Evolutionary conservation across 192 early-diverging fungal species (phyloP).

Genomic region (Podochytrium sp.): DNA sequence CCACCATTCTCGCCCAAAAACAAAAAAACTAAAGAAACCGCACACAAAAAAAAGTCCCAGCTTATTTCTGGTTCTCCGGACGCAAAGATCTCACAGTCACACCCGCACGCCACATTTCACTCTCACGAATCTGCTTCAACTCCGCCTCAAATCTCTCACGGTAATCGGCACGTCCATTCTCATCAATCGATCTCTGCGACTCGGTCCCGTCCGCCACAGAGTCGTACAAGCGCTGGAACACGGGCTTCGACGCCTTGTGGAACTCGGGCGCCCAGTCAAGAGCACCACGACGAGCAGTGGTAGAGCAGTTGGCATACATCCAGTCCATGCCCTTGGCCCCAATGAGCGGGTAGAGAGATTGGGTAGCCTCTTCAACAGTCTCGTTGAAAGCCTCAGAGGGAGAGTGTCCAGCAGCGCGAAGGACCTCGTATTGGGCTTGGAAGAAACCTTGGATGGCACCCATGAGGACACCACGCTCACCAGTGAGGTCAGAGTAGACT

Average conservation of each 20-base stretch:
- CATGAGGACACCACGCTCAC: slow-evolving; percentile 98
- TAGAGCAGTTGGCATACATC: slow-evolving; percentile 98
- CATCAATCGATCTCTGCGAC: slow-evolving; percentile 80
- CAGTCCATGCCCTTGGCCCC: slow-evolving; percentile 88
- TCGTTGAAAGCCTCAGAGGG: slow-evolving; percentile 99
- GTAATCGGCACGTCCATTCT: slow-evolving; percentile 92
- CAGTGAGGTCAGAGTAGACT: slow-evolving; percentile 93
- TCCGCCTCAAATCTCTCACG: slow-evolving; percentile 90
- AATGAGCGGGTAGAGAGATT: slow-evolving; percentile 95
- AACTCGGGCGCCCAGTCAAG: slow-evolving; percentile 97
- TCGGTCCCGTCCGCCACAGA: slow-evolving; percentile 86
- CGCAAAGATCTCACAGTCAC: slow-evolving; percentile 84
- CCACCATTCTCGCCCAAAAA: too few relatives aligned
- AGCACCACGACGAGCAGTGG: slow-evolving; percentile 94
- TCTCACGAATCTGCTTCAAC: slow-evolving; percentile 84
- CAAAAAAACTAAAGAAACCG: not conserved
- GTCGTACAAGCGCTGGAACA: slow-evolving; percentile 84
- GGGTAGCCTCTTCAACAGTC: slow-evolving; percentile 98
- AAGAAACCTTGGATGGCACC: slow-evolving; percentile 97
- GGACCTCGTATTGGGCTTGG: slow-evolving; percentile 95
- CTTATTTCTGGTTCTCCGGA: slow-evolving; percentile 75
- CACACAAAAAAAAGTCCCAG: not conserved
- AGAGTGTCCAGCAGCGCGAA: slow-evolving; percentile 89
- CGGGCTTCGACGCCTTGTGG: slow-evolving; percentile 89
- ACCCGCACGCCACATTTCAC: slow-evolving; percentile 93